Conservation (phyloP, 495 filamentous ascomycete species). For the Cenococcum geophilum region DNA sequence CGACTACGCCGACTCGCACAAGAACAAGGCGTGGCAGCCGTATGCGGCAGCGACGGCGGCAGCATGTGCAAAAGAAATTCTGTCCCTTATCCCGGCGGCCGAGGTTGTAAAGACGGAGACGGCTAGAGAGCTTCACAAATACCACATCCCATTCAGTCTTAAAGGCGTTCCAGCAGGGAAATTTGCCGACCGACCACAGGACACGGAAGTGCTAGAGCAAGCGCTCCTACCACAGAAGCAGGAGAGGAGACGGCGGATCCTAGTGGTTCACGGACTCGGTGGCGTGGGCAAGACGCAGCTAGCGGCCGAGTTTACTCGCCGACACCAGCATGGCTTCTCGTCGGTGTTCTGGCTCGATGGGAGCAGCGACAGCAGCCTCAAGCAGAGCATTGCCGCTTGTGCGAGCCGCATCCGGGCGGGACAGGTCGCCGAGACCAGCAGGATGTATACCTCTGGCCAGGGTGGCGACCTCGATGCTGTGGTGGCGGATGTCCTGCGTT, state of each 20-base stretch:
- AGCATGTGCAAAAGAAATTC: slow-evolving; percentile 22
- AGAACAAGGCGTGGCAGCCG: too few species aligned
- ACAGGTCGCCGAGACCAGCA: neutral
- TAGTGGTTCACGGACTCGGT: slow-evolving; percentile 1
- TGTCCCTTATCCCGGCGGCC: neutral
- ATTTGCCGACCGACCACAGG: slow-evolving; percentile 17
- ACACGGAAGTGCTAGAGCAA: slow-evolving; percentile 15
- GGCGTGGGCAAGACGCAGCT: slow-evolving; percentile 4
- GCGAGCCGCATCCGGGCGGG: neutral
- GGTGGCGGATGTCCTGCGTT: slow-evolving; percentile 31
- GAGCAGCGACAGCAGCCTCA: slow-evolving; percentile 1
- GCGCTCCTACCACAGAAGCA: slow-evolving; percentile 17
- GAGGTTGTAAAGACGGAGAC: too few species aligned
- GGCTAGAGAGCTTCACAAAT: too few species aligned
- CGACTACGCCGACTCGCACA: too few species aligned
- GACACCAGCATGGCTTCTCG: slow-evolving; percentile 3
- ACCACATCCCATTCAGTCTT: slow-evolving; percentile 19
- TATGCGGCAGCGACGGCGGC: too few species aligned
- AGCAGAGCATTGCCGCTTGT: slow-evolving; percentile 7
- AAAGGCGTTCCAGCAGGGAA: slow-evolving; percentile 20
- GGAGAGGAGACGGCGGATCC: neutral
- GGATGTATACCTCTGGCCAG: neutral
- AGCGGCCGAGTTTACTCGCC: neutral
- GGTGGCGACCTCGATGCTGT: slow-evolving; percentile 17
- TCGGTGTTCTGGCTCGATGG: slow-evolving; percentile 13